Conservation (phyloP, 495 filamentous ascomycete species). For the Hamigera avellanea region DNA sequence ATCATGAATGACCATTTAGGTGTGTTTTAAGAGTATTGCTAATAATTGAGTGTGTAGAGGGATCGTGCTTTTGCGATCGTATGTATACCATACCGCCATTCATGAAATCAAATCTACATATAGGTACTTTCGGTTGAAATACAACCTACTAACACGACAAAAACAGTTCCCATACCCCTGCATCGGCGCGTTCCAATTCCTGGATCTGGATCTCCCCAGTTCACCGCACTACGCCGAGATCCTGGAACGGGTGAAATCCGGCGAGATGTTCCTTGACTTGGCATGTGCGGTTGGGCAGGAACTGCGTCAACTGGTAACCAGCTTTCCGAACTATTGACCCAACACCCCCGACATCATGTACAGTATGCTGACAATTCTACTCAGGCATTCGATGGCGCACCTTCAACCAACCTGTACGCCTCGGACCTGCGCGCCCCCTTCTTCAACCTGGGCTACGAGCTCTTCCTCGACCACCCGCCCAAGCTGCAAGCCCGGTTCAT, state of each 20-base stretch:
- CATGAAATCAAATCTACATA: too few species aligned
- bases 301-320: constrained; percentile 15
- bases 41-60: too few species aligned
- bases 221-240: constrained; percentile 24
- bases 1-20: too few species aligned
- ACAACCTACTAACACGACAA: too few species aligned
- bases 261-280: constrained; percentile 28
- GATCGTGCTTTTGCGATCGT: too few species aligned
- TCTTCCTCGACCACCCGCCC: constrained; percentile 29
- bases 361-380: too few species aligned
- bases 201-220: constrained; percentile 26
- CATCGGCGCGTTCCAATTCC: constrained; percentile 41
- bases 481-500: constrained; percentile 36
- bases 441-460: constrained; percentile 34
- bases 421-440: constrained; percentile 28
- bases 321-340: neutral
- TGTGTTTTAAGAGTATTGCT: too few species aligned
- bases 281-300: constrained; percentile 30
- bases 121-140: too few species aligned
- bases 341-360: too few species aligned
- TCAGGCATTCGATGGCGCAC: constrained; percentile 12
- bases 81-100: too few species aligned
- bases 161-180: constrained; percentile 36
- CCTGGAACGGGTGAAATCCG: constrained; percentile 25
- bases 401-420: constrained; percentile 9